Evolutionary conservation across 192 early-diverging fungal species (phyloP), one percentile per base, ranked within the genome.

Genomic region (Lobulomyces angularis): DNA sequence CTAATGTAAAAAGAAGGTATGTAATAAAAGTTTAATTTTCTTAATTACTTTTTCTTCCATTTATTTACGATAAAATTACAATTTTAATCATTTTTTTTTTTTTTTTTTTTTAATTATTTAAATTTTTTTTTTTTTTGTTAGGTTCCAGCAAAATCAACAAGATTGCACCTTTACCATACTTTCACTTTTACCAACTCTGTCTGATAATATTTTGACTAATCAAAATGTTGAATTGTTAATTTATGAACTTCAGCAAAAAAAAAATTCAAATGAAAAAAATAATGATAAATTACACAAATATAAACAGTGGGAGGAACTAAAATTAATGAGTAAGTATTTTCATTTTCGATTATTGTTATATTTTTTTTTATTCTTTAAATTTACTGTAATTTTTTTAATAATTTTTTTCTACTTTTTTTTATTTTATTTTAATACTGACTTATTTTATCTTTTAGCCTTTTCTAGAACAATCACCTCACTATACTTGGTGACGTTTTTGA

Each of bases 111-210:
- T n/a, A n/a, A n/a, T n/a, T n/a, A n/a, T n/a, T n/a, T n/a, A n/a
- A n/a, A n/a, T n/a, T n/a, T n/a, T n/a, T n/a, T n/a, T n/a, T n/a
- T n/a, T n/a, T n/a, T n/a, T n/a, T n/a, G n/a, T n/a, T n/a, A n/a
- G n/a, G n/a, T n/a, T n/a, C n/a, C n/a, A n/a, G n/a, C 86, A 91
- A 67, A 91, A 91, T 61, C 86, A 88, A 50, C 73, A 80, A 36
- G 93, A 97, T 64, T 90, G 88, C 56, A 57, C 73, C 16, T 88
- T 86, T 41, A 82, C 82, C 3, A 80, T 91, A n/a, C 56, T 80
- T 45, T 77, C 82, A 24, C 68, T 91, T 26, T 55, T 94, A 31
- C 86, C 89, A 0, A 79, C 80, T 19, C 56, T 93, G 26, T 71
- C 71, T 38, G 83, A 88, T 33, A 74, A 86, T 27, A 60, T 97